Conservation (phyloP, 768 basidiomycete genomes). For the Pleurotus sapidus region DNA sequence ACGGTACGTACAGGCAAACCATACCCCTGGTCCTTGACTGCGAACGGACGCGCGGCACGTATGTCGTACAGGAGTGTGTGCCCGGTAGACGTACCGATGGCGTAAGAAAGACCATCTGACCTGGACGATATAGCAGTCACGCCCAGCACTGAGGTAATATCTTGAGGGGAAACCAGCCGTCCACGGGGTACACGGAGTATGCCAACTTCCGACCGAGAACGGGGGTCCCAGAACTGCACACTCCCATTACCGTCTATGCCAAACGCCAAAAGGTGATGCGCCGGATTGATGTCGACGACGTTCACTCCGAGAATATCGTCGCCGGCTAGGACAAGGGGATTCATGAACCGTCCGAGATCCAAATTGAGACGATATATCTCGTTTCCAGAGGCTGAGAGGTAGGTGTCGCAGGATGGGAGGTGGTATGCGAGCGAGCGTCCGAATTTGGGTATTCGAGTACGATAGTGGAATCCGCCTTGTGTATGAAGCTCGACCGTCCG, state of each 20-base stretch:
- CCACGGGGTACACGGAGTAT: constrained; percentile 57
- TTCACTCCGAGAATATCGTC: constrained; percentile 82
- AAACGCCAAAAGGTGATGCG: constrained; percentile 87
- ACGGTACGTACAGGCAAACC: constrained; percentile 86
- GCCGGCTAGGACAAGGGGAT: constrained; percentile 60
- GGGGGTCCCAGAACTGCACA: constrained; percentile 95
- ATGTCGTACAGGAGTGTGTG: constrained; percentile 95
- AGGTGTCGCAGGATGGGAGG: constrained; percentile 88
- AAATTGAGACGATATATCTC: constrained; percentile 94
- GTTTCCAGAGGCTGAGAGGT: constrained; percentile 78
- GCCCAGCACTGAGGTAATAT: constrained; percentile 38
- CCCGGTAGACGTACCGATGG: constrained; percentile 92
- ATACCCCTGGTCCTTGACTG: constrained; percentile 95
- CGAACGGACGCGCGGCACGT: constrained; percentile 78
- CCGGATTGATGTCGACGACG: constrained; percentile 87
- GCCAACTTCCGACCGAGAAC: constrained; percentile 76
- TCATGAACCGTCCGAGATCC: constrained; percentile 92
- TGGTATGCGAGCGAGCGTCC: constrained; percentile 93
- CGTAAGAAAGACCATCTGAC: constrained; percentile 88
- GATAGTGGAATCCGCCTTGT: constrained; percentile 89
- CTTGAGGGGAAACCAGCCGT: constrained; percentile 41
- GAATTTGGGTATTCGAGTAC: constrained; percentile 91
- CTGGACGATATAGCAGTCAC: constrained; percentile 87
- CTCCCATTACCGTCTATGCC: constrained; percentile 85
- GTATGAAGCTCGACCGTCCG: constrained; percentile 94